Conservation (phyloP, 2,329 filamentous ascomycete genomes). For the Botryotinia calthae region DNA sequence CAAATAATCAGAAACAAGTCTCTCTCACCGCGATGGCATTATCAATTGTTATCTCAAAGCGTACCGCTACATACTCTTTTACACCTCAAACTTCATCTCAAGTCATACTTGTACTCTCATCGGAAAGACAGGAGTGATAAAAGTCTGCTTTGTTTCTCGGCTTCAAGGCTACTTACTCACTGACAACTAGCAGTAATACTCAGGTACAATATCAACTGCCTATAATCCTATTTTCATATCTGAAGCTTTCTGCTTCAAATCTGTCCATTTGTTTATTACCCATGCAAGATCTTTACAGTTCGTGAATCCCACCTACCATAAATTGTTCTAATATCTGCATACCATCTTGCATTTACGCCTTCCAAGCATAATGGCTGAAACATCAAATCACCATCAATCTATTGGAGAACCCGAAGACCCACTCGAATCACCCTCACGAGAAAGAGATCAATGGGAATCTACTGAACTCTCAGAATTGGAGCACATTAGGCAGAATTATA, state of each 20-base stretch:
- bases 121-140: neutral
- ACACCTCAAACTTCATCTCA: neutral
- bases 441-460: slow-evolving; percentile 32
- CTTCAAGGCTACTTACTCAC: neutral
- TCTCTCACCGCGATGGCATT: slow-evolving; percentile 6
- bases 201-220: neutral
- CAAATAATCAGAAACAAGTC: neutral
- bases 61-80: neutral
- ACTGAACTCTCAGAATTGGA: slow-evolving; percentile 31
- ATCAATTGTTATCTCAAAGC: neutral
- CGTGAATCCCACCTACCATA: neutral
- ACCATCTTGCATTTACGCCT: neutral
- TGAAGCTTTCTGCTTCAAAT: neutral
- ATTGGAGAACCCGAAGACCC: slow-evolving; percentile 20
- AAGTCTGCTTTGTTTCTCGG: neutral
- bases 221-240: neutral
- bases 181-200: neutral
- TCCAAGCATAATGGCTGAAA: slow-evolving; percentile 15
- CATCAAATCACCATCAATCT: slow-evolving; percentile 2
- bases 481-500: slow-evolving; percentile 32
- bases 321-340: neutral
- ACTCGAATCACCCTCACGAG: slow-evolving; percentile 12
- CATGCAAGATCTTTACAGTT: neutral
- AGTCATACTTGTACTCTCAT: slow-evolving; percentile 3
- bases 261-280: neutral